Percentiles rank a stretch among this genome's conserved stretches.
phyloP scores from a whole-genome alignment of 2,329 filamentous ascomycete genomes.

The Fulvia fulva region DNA sequence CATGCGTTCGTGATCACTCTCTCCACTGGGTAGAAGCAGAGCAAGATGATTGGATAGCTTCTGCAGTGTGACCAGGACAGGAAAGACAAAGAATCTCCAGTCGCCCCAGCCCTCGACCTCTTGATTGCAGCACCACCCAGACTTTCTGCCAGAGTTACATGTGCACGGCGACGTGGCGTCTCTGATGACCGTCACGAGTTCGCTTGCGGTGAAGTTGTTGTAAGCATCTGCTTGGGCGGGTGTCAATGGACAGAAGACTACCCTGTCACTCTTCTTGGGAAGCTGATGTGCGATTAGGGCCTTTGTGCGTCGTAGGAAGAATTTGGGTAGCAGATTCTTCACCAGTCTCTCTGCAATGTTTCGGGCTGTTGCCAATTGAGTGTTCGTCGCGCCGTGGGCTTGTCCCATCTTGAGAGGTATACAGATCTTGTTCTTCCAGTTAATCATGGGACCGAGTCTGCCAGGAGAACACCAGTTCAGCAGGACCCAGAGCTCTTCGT shows the following conservation, averaged over 20 bases:
- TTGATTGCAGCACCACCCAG: conserved; percentile 76
- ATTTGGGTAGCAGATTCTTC: conserved; percentile 78
- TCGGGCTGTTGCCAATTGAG: conserved; percentile 75
- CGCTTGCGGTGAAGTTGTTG: conserved; percentile 71
- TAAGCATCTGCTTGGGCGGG: conserved; percentile 78
- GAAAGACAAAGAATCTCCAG: conserved; percentile 80
- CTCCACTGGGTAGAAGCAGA: conserved; percentile 67
- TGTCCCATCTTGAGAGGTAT: conserved; percentile 81
- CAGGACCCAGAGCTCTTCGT: conserved; percentile 93
- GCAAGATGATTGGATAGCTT: conserved; percentile 93
- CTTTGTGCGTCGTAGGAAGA: conserved; percentile 92
- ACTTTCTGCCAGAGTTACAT: conserved; percentile 65
- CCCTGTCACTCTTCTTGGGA: conserved; percentile 88
- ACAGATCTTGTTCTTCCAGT: conserved; percentile 76
- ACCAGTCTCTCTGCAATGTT: conserved; percentile 81
- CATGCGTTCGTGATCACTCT: conserved; percentile 67
- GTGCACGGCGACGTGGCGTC: conserved; percentile 63
- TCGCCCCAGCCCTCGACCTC: conserved; percentile 57
- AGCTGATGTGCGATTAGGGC: conserved; percentile 85
- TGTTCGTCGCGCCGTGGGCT: conserved; percentile 81
- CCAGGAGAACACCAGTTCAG: conserved; percentile 96
- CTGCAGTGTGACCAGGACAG: conserved; percentile 74
- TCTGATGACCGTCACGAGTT: conserved; percentile 66
- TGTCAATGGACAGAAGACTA: conserved; percentile 92
- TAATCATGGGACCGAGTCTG: conserved; percentile 58